Conservation (phyloP, 352 stramenopile species). For the Pythium coloratum region DNA sequence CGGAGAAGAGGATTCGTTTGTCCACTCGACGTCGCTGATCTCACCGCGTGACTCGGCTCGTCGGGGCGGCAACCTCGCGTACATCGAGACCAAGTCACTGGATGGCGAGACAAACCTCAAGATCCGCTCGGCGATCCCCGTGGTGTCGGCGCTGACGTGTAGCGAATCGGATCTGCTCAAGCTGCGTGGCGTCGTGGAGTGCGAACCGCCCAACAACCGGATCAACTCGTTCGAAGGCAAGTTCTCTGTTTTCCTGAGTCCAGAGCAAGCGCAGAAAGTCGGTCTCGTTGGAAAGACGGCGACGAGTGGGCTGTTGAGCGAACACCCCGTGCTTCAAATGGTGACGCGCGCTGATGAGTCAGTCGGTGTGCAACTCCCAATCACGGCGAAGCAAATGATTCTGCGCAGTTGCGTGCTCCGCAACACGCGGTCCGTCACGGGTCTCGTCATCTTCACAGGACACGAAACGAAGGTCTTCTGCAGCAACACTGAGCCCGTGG, state of each 20-base stretch:
- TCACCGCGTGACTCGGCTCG: constrained; percentile 10
- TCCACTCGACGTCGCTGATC: not conserved
- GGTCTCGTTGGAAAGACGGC: constrained; percentile 24
- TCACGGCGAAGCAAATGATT: constrained; percentile 89
- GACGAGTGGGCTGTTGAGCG: not conserved
- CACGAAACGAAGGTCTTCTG: constrained; percentile 86
- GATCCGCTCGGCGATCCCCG: constrained; percentile 69
- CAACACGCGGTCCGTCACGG: constrained; percentile 82
- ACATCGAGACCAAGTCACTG: constrained; percentile 85
- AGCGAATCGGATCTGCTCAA: constrained; percentile 32
- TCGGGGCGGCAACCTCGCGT: constrained; percentile 50
- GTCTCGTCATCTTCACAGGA: constrained; percentile 89
- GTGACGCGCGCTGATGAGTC: constrained; percentile 36
- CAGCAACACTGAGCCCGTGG: constrained; percentile 71
- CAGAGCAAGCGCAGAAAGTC: constrained; percentile 36
- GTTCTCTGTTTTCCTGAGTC: constrained; percentile 46
- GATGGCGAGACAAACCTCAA: constrained; percentile 87
- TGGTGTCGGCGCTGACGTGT: constrained; percentile 39
- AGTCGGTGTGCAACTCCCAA: constrained; percentile 45
- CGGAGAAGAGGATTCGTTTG: not conserved
- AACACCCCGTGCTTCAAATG: constrained; percentile 29
- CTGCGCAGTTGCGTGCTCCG: constrained; percentile 87
- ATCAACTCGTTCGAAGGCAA: constrained; percentile 85
- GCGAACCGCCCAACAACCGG: constrained; percentile 79
- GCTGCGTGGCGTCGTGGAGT: constrained; percentile 63